Base-by-base conservation (phyloP, 257 asterid genomes). In the Solanum etuberosum region DNA sequence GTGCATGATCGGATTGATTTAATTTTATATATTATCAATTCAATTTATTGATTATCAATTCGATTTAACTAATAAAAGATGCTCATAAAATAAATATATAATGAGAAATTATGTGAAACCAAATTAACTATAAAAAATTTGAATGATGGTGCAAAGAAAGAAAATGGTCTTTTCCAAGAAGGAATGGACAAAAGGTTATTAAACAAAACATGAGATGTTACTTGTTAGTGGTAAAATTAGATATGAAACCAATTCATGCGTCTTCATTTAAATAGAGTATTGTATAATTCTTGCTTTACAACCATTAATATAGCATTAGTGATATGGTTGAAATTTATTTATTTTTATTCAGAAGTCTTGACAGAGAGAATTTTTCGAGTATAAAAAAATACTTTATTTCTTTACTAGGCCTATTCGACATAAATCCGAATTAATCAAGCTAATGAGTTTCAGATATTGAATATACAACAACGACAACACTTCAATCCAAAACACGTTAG, bases 291-390 rank as follows among this genome's bases (percentile, higher is more conserved):
- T 8, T 8, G 7, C 14, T 32, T 71, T 71, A 71, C n/a, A 20
- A 34, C 16, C 16, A 71, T 18, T 9, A 71, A 71, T n/a, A 18
- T 71, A 32, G 34, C 21, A n/a, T 23, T 16, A 9, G 4, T 70
- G 14, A 70, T 16, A 18, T 9, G 9, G 3, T 71, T 34, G n/a
- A 8, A 31, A 16, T 32, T 70, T 3, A 7, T 7, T 32, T 11
- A 8, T 11, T 32, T 0, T 32, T 4, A 18, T 32, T 9, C 1
- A 32, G 0, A 18, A 32, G 6, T 16, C 0, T 71, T 21, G 0
- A 18, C 14, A 4, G 2, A 68, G 12, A 68, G 0, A 32, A 32
- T 4, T 0, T 31, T 11, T 16, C 0, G 7, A 4, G 15, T 32
- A 16, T 8, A 32, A 0, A 0, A 71, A 34, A 70, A 71, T 0